Evolutionary conservation across 2,329 filamentous ascomycete genomes (phyloP).

Genomic region (Sporothrix dimorphospora): DNA sequence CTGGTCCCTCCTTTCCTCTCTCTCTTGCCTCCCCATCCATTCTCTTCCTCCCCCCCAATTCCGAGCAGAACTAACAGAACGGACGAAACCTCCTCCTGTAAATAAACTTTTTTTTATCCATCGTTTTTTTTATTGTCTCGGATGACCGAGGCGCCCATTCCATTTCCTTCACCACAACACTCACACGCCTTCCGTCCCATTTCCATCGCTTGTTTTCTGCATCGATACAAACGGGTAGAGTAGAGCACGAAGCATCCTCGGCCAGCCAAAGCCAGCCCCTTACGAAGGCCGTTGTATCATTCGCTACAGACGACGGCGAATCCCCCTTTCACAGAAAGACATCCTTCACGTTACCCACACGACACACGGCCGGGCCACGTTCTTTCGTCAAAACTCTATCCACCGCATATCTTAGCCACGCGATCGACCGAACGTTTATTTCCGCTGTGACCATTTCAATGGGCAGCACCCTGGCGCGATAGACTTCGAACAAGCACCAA

Average conservation of each 20-base stretch:
- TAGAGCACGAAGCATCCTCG: background rate
- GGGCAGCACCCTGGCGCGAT: constrained; percentile 1
- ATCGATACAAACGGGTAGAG: background rate
- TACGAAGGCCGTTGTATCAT: background rate
- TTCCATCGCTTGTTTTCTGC: background rate
- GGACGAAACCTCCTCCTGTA: constrained; percentile 18
- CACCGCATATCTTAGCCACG: constrained; percentile 6
- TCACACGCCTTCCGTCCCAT: background rate
- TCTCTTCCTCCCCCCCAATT: constrained; percentile 3
- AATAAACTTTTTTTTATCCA: constrained; percentile 11
- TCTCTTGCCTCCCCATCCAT: background rate
- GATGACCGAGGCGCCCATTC: constrained; percentile 19
- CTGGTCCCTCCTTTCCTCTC: background rate
- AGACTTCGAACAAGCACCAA: constrained; percentile 7
- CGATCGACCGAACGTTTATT: background rate
- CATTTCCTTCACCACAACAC: background rate
- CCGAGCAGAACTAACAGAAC: background rate
- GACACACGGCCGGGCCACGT: constrained; percentile 5
- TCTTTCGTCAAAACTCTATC: background rate
- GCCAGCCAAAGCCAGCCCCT: constrained; percentile 13
- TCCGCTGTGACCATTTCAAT: background rate
- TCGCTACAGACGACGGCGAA: constrained; percentile 1
- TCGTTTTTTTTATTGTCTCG: constrained; percentile 15
- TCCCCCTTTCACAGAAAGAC: background rate
- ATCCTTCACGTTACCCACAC: background rate